Evolutionary conservation across 768 basidiomycete species (phyloP).

Genomic region (Boletus edulis): DNA sequence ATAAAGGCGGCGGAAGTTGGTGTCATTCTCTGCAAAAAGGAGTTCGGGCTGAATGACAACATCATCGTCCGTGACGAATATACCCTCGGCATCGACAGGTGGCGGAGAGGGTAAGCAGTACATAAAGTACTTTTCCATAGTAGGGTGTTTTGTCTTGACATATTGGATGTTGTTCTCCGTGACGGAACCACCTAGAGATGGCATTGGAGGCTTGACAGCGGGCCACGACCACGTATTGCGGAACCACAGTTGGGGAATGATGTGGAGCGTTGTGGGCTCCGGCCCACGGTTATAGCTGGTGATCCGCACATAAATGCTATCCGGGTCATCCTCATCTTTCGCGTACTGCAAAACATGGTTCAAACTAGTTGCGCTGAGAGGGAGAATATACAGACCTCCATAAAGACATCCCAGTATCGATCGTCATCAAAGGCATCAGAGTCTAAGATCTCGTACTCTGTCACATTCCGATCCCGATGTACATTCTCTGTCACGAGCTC

Average conservation of each 20-base stretch:
- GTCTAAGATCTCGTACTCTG: constrained; percentile 93
- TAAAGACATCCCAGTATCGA: constrained; percentile 97
- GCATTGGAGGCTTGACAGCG: constrained; percentile 61
- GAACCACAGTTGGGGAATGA: constrained; percentile 96
- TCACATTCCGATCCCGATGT: constrained; percentile 77
- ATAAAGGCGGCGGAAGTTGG: constrained; percentile 91
- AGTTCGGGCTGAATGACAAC: constrained; percentile 70
- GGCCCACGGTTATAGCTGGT: constrained; percentile 97
- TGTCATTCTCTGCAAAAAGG: constrained; percentile 96
- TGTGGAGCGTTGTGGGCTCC: constrained; percentile 89
- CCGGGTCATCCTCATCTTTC: constrained; percentile 90
- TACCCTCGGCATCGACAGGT: constrained; percentile 73
- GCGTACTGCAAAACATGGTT: constrained; percentile 65
- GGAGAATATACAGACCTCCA: constrained; percentile 64
- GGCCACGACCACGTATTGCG: constrained; percentile 99
- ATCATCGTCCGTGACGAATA: constrained; percentile 61
- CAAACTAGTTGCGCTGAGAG: constrained; percentile 2
- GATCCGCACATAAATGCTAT: constrained; percentile 89
- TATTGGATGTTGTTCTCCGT: constrained; percentile 52
- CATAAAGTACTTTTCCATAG: constrained; percentile 72
- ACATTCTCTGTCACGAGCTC: constrained; percentile 85
- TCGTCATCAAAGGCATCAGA: constrained; percentile 90
- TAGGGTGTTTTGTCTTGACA: constrained; percentile 71
- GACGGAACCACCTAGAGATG: constrained; percentile 52
- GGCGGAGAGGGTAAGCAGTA: constrained; percentile 93